Evolutionary conservation across 305 asterid species (phyloP).

Genomic region (Fraxinus sp.): DNA sequence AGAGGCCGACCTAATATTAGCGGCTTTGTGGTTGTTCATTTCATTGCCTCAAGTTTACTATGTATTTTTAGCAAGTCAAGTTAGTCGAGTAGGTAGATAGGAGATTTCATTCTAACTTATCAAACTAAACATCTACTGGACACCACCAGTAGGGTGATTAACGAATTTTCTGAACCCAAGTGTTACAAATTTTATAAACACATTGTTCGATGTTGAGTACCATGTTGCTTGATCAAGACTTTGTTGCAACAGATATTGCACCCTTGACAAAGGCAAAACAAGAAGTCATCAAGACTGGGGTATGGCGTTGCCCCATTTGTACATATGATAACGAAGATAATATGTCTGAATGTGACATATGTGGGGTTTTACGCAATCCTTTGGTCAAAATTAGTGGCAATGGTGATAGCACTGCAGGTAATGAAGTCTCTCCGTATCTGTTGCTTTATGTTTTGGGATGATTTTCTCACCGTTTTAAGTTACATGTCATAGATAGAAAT

Average conservation of each 20-base stretch:
- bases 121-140: not conserved
- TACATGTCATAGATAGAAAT: conserved; percentile 19
- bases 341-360: conserved; percentile 73
- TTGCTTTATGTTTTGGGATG: conserved; percentile 16
- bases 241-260: not conserved
- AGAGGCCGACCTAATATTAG: not conserved
- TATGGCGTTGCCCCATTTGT: conserved; percentile 87
- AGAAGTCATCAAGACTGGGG: conserved; percentile 38
- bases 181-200: not conserved
- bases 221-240: not conserved
- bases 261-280: conserved; percentile 24
- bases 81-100: not conserved
- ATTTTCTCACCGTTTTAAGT: conserved; percentile 2
- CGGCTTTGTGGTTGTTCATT: not conserved
- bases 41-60: not conserved
- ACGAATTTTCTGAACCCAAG: not conserved
- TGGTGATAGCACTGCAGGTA: conserved; percentile 47
- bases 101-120: not conserved
- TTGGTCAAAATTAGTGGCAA: conserved; percentile 56
- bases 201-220: not conserved
- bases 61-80: not conserved
- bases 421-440: conserved; percentile 4
- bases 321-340: conserved; percentile 73
- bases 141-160: not conserved
- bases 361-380: conserved; percentile 90